These are phyloP conservation scores for Boletus reticulatus DNA, from an alignment of 768 basidiomycete genomes.

Conservation along the genomic window DNA sequence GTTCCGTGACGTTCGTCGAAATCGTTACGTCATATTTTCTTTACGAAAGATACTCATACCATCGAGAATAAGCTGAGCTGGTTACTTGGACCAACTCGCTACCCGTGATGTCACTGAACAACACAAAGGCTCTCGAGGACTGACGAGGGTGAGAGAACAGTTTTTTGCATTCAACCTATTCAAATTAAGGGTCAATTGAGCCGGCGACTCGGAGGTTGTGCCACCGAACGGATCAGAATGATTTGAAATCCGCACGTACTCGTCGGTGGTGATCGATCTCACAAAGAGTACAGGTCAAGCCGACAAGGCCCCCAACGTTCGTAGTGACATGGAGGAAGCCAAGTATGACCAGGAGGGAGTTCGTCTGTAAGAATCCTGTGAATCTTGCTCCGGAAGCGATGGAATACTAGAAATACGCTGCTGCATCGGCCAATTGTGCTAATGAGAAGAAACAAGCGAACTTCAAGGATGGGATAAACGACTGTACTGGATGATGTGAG, in stretches of 20 bases:
- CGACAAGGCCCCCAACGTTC: neutral
- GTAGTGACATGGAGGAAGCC: neutral
- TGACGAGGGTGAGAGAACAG: too few relatives aligned
- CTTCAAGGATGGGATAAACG: neutral
- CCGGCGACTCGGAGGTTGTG: neutral
- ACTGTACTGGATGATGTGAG: slow-evolving; percentile 1
- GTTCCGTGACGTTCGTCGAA: too few relatives aligned
- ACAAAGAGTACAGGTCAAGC: slow-evolving; percentile 6
- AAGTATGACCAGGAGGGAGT: neutral
- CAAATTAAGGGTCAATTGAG: too few relatives aligned
- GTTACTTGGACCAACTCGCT: too few relatives aligned
- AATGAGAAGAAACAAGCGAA: slow-evolving; percentile 16
- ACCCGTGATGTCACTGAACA: too few relatives aligned
- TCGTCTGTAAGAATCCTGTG: neutral
- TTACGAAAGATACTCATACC: too few relatives aligned
- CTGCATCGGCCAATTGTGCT: slow-evolving; percentile 6
- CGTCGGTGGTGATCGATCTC: slow-evolving; percentile 3
- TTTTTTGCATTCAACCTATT: too few relatives aligned
- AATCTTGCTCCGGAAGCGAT: neutral
- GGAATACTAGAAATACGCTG: neutral
- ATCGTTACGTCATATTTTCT: too few relatives aligned
- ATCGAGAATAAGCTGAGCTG: too few relatives aligned
- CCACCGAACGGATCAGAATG: neutral
- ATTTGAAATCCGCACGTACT: neutral
- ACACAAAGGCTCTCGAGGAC: too few relatives aligned